Base-by-base conservation (phyloP, 192 early-diverging fungal genomes). In the Rhizophagus clarus region DNA sequence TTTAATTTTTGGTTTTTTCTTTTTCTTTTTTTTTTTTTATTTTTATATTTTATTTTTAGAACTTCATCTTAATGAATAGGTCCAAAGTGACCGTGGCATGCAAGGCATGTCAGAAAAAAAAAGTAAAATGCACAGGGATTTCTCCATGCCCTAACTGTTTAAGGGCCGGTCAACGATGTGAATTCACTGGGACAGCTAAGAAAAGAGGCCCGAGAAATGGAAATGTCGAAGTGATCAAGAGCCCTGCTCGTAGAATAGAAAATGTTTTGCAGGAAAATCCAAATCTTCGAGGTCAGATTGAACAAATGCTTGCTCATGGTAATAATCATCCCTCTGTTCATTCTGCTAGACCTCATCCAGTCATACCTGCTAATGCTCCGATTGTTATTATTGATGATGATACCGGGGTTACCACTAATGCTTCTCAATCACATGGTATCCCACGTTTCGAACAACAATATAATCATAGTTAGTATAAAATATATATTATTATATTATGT, bases 191-290 rank as follows among this genome's bases (percentile, higher is more conserved):
- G 4, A 70, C 68, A 2, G 68, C 68, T 10, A 70, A 70, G 11
- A 70, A 70, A 70, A 37, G 68, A 42, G 68, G 68, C n/a, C 68
- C 68, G n/a, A 15, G 68, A 11, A 70, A 70, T 70, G 68, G 68
- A 42, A 70, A 31, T 2, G 68, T 70, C 0, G 68, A 70, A 28
- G 37, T 70, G 20, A 70, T 70, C 34, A 70, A 70, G 40, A 70
- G 68, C 26, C 22, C 68, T 4, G 68, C 68, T n/a, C 31, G 68
- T 32, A 70, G 68, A 11, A 70, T 70, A 20, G 68, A 70, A 34
- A 40, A 70, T 37, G 68, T 70, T 9, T 24, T 70, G 8, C 22
- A 40, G 40, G 40, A 70, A 8, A n/a, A 70, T 40, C 68, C 68
- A 40, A 70, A 34, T 24, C 32, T 70, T 6, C 14, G 34, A 40